Evolutionary conservation across 2,329 filamentous ascomycete genomes (phyloP).

Genomic region (Fusarium acutatum): DNA sequence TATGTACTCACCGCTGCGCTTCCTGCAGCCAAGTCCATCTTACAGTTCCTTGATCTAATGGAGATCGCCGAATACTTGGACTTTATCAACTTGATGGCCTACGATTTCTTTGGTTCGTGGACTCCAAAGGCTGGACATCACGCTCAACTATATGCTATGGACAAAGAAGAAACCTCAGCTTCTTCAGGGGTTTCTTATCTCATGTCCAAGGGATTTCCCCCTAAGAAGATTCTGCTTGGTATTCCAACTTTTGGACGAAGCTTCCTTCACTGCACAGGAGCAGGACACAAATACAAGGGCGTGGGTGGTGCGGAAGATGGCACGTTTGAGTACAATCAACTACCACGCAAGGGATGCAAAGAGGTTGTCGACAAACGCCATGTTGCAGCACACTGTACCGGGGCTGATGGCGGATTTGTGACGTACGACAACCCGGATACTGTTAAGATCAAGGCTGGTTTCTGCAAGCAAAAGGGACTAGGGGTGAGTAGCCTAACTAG

Average conservation of each 20-base stretch:
- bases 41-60: slow-evolving; percentile 74
- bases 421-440: slow-evolving; percentile 83
- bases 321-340: slow-evolving; percentile 76
- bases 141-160: slow-evolving; percentile 74
- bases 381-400: slow-evolving; percentile 76
- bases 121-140: slow-evolving; percentile 75
- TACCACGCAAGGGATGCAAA: slow-evolving; percentile 68
- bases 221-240: slow-evolving; percentile 77
- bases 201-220: slow-evolving; percentile 70
- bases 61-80: slow-evolving; percentile 73
- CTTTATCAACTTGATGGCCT: slow-evolving; percentile 81
- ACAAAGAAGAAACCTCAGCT: slow-evolving; percentile 70
- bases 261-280: slow-evolving; percentile 71
- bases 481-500: slow-evolving; percentile 58
- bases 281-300: slow-evolving; percentile 68
- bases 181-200: slow-evolving; percentile 73
- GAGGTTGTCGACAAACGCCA: slow-evolving; percentile 74
- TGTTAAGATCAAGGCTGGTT: slow-evolving; percentile 77
- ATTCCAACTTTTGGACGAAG: slow-evolving; percentile 80
- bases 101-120: slow-evolving; percentile 82
- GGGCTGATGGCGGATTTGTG: slow-evolving; percentile 79
- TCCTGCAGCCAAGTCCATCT: slow-evolving; percentile 70
- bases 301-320: slow-evolving; percentile 68
- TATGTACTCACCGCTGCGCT: slow-evolving; percentile 78
- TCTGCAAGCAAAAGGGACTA: slow-evolving; percentile 74